These are phyloP conservation scores for Coelastrella sp. DNA, from an alignment of 139 green algal genomes.

Conservation along the genomic window DNA sequence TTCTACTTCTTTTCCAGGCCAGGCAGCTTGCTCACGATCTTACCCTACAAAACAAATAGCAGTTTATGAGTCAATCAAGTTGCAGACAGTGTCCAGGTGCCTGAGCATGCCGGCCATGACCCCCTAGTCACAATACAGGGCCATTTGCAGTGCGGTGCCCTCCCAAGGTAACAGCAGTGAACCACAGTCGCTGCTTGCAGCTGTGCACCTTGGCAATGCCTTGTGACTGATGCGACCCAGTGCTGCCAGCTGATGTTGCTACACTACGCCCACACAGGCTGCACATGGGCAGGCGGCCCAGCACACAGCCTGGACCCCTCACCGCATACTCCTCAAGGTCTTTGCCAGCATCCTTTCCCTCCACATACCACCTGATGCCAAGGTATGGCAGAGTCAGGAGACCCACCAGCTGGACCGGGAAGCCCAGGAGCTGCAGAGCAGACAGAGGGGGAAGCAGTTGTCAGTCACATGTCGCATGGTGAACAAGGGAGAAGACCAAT, in stretches of 20 bases:
- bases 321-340: slow-evolving; percentile 53
- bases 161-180: too few relatives aligned
- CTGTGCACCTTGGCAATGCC: too few relatives aligned
- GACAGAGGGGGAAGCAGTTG: not conserved
- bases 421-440: slow-evolving; percentile 70
- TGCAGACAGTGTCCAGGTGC: too few relatives aligned
- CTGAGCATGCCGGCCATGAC: too few relatives aligned
- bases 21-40: slow-evolving; percentile 58
- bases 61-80: too few relatives aligned
- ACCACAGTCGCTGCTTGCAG: too few relatives aligned
- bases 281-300: too few relatives aligned
- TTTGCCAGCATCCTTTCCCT: slow-evolving; percentile 48
- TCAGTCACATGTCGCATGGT: not conserved
- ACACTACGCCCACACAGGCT: too few relatives aligned
- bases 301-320: not conserved
- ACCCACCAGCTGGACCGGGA: slow-evolving; percentile 74
- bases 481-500: not conserved
- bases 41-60: slow-evolving; percentile 1
- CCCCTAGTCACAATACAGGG: too few relatives aligned
- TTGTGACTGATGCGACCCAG: too few relatives aligned
- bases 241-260: too few relatives aligned
- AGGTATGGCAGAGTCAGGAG: slow-evolving; percentile 65
- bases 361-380: slow-evolving; percentile 60
- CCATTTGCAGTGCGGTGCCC: too few relatives aligned
- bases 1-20: slow-evolving; percentile 60